Conservation (phyloP, 805 yeast species). For the Saturnispora silvae region DNA sequence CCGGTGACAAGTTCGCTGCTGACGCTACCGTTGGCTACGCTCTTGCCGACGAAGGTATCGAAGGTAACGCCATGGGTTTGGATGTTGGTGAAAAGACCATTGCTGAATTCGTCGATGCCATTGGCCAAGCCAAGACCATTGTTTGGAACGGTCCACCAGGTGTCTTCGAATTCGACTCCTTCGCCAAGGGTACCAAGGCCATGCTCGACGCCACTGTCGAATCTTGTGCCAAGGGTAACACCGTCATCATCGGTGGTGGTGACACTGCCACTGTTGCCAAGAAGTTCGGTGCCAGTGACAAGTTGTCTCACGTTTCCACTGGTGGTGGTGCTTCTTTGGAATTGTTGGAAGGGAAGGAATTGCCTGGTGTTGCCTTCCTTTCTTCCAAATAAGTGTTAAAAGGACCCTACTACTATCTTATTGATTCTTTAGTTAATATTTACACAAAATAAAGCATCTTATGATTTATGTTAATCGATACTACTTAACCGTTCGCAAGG, state of each 20-base stretch:
- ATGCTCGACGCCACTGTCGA: slow-evolving; percentile 81
- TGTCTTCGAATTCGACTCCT: slow-evolving; percentile 93
- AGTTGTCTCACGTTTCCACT: slow-evolving; percentile 95
- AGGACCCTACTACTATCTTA: too few species aligned
- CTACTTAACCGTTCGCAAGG: too few species aligned
- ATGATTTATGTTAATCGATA: too few species aligned
- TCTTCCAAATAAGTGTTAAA: too few species aligned
- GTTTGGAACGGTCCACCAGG: slow-evolving; percentile 99
- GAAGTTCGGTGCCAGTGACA: slow-evolving; percentile 94
- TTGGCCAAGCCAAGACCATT: slow-evolving; percentile 90
- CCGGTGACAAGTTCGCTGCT: slow-evolving; percentile 88
- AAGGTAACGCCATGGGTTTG: slow-evolving; percentile 91
- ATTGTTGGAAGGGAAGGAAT: slow-evolving; percentile 95
- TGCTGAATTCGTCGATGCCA: slow-evolving; percentile 69
- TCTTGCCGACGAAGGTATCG: slow-evolving; percentile 83
- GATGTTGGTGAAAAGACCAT: slow-evolving; percentile 90
- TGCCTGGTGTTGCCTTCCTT: slow-evolving; percentile 95
- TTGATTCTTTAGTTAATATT: too few species aligned
- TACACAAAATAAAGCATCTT: too few species aligned
- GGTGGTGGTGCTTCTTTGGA: slow-evolving; percentile 99
- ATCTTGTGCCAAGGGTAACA: slow-evolving; percentile 79
- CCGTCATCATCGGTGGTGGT: slow-evolving; percentile 98
- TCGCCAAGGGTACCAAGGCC: slow-evolving; percentile 85
- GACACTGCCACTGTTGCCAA: slow-evolving; percentile 99
- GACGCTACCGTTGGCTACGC: slow-evolving; percentile 83